These are phyloP conservation scores for Graphilbum fragrans DNA, from an alignment of 2,329 filamentous ascomycete species.

Conservation along the genomic window DNA sequence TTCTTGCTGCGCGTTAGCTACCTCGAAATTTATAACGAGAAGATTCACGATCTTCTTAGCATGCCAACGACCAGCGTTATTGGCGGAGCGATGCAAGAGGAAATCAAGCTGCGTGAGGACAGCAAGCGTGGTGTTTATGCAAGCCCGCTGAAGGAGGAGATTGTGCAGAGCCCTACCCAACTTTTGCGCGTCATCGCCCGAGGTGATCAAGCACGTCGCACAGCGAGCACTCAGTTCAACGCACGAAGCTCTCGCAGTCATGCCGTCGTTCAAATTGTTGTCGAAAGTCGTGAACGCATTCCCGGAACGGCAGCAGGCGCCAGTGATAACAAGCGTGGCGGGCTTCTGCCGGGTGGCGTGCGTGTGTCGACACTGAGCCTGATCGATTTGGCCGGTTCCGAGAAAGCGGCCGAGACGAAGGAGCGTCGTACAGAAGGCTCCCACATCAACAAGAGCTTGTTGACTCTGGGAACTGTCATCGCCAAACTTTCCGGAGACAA, in stretches of 20 bases:
- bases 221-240: conserved; percentile 94
- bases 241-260: conserved; percentile 93
- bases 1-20: conserved; percentile 95
- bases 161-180: conserved; percentile 95
- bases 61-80: conserved; percentile 49
- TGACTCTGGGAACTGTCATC: conserved; percentile 92
- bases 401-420: conserved; percentile 90
- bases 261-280: conserved; percentile 95
- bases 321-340: conserved; percentile 53
- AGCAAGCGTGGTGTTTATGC: conserved; percentile 95
- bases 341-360: conserved; percentile 71
- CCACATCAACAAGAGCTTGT: conserved; percentile 95
- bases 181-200: conserved; percentile 87
- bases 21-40: conserved; percentile 97
- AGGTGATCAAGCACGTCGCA: conserved; percentile 80
- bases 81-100: conserved; percentile 56
- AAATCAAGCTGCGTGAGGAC: conserved; percentile 95
- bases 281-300: conserved; percentile 84
- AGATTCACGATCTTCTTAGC: conserved; percentile 84
- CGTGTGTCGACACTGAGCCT: conserved; percentile 89
- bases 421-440: conserved; percentile 89
- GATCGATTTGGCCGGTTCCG: conserved; percentile 92
- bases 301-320: conserved; percentile 34
- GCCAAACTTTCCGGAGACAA: conserved; percentile 82
- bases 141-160: conserved; percentile 91